These are phyloP conservation scores for Colletotrichum sp. DNA, from an alignment of 2,329 filamentous ascomycete genomes.

Conservation along the genomic window DNA sequence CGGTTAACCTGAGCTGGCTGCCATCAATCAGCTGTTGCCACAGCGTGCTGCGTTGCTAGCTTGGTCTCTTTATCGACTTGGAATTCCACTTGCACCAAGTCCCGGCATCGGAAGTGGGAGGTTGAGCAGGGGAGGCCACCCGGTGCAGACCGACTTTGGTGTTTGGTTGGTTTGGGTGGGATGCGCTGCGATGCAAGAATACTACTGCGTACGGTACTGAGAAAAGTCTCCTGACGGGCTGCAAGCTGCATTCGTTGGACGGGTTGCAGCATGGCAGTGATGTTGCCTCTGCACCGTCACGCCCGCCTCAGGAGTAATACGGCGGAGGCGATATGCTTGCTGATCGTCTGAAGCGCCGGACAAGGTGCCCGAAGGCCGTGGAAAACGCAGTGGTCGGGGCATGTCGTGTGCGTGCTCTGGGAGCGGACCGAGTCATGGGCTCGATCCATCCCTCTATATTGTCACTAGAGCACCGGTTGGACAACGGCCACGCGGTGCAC, in stretches of 20 bases:
- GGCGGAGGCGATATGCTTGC: background rate
- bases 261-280: slow-evolving; percentile 4
- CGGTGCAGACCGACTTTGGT: background rate
- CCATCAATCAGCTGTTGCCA: slow-evolving; percentile 19
- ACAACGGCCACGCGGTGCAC: background rate
- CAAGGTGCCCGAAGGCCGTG: background rate
- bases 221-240: background rate
- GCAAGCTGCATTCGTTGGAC: background rate
- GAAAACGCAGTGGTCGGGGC: background rate
- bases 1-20: background rate
- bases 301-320: background rate
- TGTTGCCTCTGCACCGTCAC: background rate
- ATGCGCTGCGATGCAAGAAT: background rate
- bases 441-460: background rate
- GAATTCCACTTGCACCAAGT: background rate
- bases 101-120: background rate
- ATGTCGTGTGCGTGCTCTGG: background rate
- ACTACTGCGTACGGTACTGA: background rate
- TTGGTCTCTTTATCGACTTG: background rate
- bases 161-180: background rate
- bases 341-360: background rate
- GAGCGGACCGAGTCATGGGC: slow-evolving; percentile 11
- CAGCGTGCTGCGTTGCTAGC: slow-evolving; percentile 11
- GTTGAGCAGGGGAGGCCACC: background rate
- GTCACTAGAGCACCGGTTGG: background rate